Evolutionary conservation across 257 asterid species (phyloP).

Genomic region (Catharanthus roseus): DNA sequence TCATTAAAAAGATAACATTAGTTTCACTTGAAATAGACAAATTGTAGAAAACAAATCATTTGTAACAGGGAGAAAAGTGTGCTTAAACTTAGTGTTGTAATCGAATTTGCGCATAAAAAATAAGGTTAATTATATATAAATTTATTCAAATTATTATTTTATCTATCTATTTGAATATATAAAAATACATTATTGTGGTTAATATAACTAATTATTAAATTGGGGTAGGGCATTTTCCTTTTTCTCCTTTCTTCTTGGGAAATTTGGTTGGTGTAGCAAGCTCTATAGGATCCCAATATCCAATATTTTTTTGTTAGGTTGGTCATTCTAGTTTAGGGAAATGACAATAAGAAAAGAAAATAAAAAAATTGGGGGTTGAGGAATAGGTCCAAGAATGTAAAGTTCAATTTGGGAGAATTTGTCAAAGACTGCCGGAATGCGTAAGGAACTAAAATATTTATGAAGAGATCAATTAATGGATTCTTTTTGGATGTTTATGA

Average conservation of each 20-base stretch:
- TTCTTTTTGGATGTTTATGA: neutral
- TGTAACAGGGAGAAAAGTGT: too few species aligned
- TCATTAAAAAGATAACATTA: too few species aligned
- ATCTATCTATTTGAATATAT: too few species aligned
- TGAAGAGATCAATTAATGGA: neutral
- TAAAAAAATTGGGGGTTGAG: neutral
- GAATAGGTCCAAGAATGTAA: slow-evolving; percentile 11
- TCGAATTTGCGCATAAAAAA: too few species aligned
- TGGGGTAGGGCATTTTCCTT: too few species aligned
- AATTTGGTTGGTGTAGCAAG: neutral
- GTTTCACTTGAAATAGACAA: too few species aligned
- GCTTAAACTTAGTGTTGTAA: too few species aligned
- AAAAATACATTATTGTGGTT: too few species aligned
- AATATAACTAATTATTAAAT: too few species aligned
- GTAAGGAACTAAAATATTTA: neutral
- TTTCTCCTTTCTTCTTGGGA: neutral
- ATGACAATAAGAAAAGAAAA: neutral
- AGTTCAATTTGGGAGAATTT: slow-evolving; percentile 1
- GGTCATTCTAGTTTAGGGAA: neutral
- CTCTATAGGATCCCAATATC: neutral
- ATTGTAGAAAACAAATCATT: too few species aligned
- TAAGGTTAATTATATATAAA: too few species aligned
- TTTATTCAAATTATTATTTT: too few species aligned
- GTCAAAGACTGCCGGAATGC: slow-evolving; percentile 3
- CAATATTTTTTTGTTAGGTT: neutral